phyloP scores from a whole-genome alignment of 2,329 filamentous ascomycete genomes.

The Ophiostoma perfectum region DNA sequence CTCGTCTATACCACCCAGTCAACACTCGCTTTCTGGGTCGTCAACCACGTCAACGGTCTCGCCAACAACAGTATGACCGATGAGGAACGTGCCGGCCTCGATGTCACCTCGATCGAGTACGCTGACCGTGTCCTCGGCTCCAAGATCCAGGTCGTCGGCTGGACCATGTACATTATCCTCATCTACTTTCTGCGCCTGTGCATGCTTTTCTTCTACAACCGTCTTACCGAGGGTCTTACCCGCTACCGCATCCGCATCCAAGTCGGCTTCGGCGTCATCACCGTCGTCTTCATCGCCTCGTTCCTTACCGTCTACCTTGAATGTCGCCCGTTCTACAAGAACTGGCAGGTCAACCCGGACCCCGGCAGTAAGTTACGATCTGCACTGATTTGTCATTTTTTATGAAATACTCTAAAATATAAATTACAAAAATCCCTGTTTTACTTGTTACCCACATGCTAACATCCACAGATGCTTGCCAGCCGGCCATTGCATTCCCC shows the following conservation, averaged over 20 bases:
- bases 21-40: constrained; percentile 44
- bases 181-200: constrained; percentile 51
- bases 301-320: constrained; percentile 17
- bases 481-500: constrained; percentile 34
- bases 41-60: constrained; percentile 43
- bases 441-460: neutral
- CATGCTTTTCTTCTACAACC: constrained; percentile 50
- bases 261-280: constrained; percentile 16
- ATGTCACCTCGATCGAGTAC: constrained; percentile 41
- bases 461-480: constrained; percentile 37
- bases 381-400: neutral
- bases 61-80: constrained; percentile 53
- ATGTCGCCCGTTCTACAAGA: constrained; percentile 22
- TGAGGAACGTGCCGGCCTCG: constrained; percentile 40
- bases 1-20: constrained; percentile 48
- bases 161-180: constrained; percentile 49
- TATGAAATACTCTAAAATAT: neutral
- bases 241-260: constrained; percentile 23
- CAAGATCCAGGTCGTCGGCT: constrained; percentile 49
- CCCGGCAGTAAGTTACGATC: constrained; percentile 20
- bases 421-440: too few relatives aligned
- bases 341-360: constrained; percentile 29
- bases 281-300: neutral
- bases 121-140: constrained; percentile 41
- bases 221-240: constrained; percentile 37